Conservation (phyloP, 2,329 filamentous ascomycete species). For the Talaromyces piceae region DNA sequence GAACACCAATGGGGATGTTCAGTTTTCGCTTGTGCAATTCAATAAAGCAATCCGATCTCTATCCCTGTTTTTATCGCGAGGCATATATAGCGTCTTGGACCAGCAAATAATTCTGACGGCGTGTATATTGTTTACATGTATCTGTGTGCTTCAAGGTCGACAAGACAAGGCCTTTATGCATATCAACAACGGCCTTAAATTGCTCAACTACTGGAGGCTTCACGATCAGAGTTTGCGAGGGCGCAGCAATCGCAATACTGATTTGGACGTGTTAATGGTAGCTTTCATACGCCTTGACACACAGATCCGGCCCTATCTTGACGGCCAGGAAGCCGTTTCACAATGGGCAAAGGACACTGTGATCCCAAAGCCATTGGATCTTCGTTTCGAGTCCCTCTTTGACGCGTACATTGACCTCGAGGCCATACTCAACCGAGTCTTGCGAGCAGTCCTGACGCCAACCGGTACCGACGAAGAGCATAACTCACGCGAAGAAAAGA, state of each 20-base stretch:
- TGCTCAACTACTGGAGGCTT: constrained; percentile 9
- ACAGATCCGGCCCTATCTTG: constrained; percentile 8
- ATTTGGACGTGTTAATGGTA: constrained; percentile 1
- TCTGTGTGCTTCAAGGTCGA: constrained; percentile 4
- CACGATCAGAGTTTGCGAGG: neutral
- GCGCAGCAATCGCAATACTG: neutral
- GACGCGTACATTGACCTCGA: constrained; percentile 8
- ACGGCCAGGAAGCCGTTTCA: constrained; percentile 4
- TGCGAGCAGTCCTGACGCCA: neutral
- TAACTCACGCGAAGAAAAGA: neutral
- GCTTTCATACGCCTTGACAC: constrained; percentile 5
- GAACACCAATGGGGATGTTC: neutral
- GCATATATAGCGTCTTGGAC: neutral
- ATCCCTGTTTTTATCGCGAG: constrained; percentile 3
- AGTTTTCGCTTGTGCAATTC: constrained; percentile 8
- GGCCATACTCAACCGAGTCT: constrained; percentile 3
- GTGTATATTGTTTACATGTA: constrained; percentile 5
- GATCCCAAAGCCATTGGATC: neutral
- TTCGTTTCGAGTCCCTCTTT: neutral
- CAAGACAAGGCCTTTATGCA: constrained; percentile 11
- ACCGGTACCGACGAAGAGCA: no score
- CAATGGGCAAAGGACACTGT: constrained; percentile 6
- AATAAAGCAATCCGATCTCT: constrained; percentile 9
- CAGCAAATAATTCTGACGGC: constrained; percentile 9
- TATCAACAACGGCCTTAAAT: constrained; percentile 7